phyloP scores from a whole-genome alignment of 2,329 filamentous ascomycete species.

The Aspergillus ustus region DNA sequence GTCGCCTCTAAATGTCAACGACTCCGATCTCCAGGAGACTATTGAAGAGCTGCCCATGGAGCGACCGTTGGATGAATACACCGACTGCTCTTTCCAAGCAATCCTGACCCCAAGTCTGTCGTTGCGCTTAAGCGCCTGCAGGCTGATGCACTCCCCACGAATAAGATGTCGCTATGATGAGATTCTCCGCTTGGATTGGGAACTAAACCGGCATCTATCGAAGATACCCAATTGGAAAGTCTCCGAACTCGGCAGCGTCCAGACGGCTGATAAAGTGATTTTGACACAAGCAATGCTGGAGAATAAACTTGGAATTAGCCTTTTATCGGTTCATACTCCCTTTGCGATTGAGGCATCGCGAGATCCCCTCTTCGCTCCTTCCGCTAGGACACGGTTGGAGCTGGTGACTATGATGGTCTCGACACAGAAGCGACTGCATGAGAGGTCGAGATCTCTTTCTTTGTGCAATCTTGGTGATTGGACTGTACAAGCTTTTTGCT shows the following conservation, averaged over 20 bases:
- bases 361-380: conserved; percentile 40
- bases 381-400: conserved; percentile 42
- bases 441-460: conserved; percentile 38
- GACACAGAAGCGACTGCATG: conserved; percentile 39
- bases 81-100: conserved; percentile 44
- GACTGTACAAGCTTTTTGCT: conserved; percentile 43
- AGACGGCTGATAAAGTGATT: conserved; percentile 32
- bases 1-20: conserved; percentile 56
- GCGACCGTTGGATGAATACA: conserved; percentile 37
- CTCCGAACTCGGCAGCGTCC: conserved; percentile 25
- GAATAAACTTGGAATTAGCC: conserved; percentile 39
- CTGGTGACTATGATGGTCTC: conserved; percentile 44
- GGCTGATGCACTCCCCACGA: conserved; percentile 42
- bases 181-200: conserved; percentile 45
- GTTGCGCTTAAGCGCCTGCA: conserved; percentile 38
- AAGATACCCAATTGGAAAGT: conserved; percentile 39
- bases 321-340: conserved; percentile 46
- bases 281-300: conserved; percentile 42
- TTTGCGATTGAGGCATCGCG: conserved; percentile 41
- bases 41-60: conserved; percentile 36
- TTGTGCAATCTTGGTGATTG: conserved; percentile 42
- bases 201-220: conserved; percentile 40
- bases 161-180: conserved; percentile 47
- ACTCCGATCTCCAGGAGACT: conserved; percentile 52
- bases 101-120: conserved; percentile 36